A percentile compares a stretch with the other conserved stretches of the same genome.
Evolutionary conservation across 1,139 yeast species (phyloP).

Genomic region (Blastobotrys buckinghamii): DNA sequence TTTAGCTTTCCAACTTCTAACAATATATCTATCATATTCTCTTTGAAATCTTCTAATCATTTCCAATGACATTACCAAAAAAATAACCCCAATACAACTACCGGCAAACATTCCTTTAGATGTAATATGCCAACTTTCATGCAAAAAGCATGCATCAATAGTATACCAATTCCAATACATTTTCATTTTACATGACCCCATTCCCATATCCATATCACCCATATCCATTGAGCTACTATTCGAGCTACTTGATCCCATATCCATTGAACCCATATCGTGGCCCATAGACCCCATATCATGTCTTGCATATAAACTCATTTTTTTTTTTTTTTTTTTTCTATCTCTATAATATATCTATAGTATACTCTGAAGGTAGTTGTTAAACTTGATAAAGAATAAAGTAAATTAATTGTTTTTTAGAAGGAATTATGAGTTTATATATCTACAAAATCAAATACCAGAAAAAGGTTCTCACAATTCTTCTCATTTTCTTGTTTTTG

Average conservation of each 20-base stretch:
- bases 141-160: constrained; percentile 56
- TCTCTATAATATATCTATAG: too few species aligned
- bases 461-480: too few species aligned
- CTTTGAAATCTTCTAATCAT: constrained; percentile 52
- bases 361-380: too few species aligned
- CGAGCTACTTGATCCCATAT: neutral
- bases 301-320: neutral
- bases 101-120: constrained; percentile 62
- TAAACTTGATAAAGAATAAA: too few species aligned
- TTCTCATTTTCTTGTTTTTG: too few species aligned
- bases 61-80: constrained; percentile 51
- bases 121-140: constrained; percentile 58
- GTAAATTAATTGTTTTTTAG: too few species aligned
- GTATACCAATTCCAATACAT: constrained; percentile 59
- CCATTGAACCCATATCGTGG: neutral
- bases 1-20: constrained; percentile 23
- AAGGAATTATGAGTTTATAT: too few species aligned
- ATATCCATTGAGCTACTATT: neutral
- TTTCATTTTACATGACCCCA: constrained; percentile 8
- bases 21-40: constrained; percentile 46
- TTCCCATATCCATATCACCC: constrained; percentile 1
- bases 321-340: neutral
- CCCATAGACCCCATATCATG: neutral
- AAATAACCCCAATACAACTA: constrained; percentile 59
- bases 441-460: too few species aligned